Evolutionary conservation across 2,329 filamentous ascomycete species (phyloP).

Genomic region (Nothopassalora personata): DNA sequence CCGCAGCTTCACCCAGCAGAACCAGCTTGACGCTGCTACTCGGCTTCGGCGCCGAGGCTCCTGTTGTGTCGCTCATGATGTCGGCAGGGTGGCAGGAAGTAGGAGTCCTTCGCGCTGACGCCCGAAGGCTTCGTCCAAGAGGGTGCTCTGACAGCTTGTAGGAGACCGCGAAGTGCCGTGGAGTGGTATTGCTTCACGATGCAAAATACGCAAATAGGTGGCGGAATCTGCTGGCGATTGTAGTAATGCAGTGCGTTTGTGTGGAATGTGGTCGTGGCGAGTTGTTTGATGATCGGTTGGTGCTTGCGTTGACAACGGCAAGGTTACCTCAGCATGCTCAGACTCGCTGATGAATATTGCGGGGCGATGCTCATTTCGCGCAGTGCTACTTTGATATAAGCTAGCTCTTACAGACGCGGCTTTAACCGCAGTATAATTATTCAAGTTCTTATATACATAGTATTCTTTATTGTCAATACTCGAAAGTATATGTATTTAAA

Average conservation of each 20-base stretch:
- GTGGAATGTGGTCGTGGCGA: background rate
- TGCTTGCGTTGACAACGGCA: too few species aligned
- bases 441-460: too few species aligned
- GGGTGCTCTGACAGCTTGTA: constrained; percentile 27
- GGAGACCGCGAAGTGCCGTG: background rate
- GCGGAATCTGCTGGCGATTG: background rate
- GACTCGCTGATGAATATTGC: too few species aligned
- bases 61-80: constrained; percentile 62
- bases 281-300: background rate
- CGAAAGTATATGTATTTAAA: too few species aligned
- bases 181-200: background rate
- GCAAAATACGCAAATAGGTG: background rate
- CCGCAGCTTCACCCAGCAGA: constrained; percentile 91
- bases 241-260: too few species aligned
- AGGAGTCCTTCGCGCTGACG: constrained; percentile 12
- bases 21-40: constrained; percentile 99
- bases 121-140: constrained; percentile 28
- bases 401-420: too few species aligned
- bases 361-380: too few species aligned
- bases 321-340: too few species aligned
- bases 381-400: too few species aligned
- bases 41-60: constrained; percentile 68
- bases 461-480: too few species aligned
- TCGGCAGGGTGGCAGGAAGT: constrained; percentile 20
- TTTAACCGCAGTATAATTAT: too few species aligned